These are phyloP conservation scores for Nannochloris sp. DNA, from an alignment of 139 green algal species.

Conservation along the genomic window DNA sequence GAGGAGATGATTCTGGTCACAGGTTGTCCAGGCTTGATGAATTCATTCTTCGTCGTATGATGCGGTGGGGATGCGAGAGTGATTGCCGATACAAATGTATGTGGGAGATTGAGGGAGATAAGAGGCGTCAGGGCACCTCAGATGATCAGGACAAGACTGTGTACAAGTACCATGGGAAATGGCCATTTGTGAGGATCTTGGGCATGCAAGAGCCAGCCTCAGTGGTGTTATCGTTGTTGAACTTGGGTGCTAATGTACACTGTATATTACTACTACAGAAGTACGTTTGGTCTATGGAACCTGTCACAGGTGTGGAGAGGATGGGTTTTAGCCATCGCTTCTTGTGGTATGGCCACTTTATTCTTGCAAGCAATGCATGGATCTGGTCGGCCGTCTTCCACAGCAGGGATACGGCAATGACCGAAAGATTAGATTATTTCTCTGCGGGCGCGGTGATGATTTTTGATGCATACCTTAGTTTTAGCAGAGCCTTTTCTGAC, in stretches of 20 bases:
- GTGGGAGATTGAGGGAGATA: constrained; percentile 32
- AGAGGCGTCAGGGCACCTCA: not conserved
- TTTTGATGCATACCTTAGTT: constrained; percentile 24
- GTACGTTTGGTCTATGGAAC: not conserved
- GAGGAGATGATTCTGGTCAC: constrained; percentile 1
- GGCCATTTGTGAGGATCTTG: constrained; percentile 64
- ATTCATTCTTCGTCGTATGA: constrained; percentile 13
- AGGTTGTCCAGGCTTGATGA: not conserved
- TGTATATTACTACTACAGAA: not conserved
- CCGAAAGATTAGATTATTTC: constrained; percentile 62
- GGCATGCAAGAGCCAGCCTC: constrained; percentile 66
- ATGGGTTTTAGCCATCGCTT: constrained; percentile 9
- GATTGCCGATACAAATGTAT: constrained; percentile 83
- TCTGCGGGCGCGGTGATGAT: constrained; percentile 36
- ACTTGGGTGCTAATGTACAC: constrained; percentile 50
- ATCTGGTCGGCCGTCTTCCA: constrained; percentile 76
- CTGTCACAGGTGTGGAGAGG: not conserved
- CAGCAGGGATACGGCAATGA: constrained; percentile 43
- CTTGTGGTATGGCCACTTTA: constrained; percentile 50
- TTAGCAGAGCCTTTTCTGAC: constrained; percentile 11
- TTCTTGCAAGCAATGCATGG: constrained; percentile 57
- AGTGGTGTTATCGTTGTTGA: constrained; percentile 61
- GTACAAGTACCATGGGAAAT: constrained; percentile 83
- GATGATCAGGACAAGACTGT: not conserved
- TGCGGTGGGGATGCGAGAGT: constrained; percentile 37